phyloP scores from a whole-genome alignment of 257 asterid species.

The Salvia hispanica region DNA sequence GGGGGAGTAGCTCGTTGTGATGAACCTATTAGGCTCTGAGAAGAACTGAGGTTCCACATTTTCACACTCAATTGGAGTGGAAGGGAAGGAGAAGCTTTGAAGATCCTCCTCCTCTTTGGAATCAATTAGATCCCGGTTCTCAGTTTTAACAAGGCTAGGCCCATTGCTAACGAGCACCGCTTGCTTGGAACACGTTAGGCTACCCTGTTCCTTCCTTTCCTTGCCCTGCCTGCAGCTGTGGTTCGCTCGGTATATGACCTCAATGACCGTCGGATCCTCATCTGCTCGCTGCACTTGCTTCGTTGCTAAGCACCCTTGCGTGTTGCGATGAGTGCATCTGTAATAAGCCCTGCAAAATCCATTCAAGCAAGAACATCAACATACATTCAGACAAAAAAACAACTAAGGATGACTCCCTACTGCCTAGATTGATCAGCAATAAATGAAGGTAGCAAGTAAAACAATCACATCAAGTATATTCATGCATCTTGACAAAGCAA shows the following conservation, averaged over 20 bases:
- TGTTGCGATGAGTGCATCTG: slow-evolving; percentile 73
- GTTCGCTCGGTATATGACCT: slow-evolving; percentile 62
- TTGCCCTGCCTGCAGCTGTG: slow-evolving; percentile 58
- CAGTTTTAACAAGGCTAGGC: slow-evolving; percentile 34
- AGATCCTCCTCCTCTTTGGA: slow-evolving; percentile 27
- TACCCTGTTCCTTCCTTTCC: slow-evolving; percentile 28
- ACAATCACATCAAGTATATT: too few species aligned
- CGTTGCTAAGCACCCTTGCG: slow-evolving; percentile 82
- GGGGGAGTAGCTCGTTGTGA: slow-evolving; percentile 33
- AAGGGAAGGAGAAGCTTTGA: slow-evolving; percentile 48
- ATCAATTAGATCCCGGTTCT: slow-evolving; percentile 26
- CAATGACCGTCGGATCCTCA: slow-evolving; percentile 51
- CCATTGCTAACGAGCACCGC: slow-evolving; percentile 23
- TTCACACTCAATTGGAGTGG: slow-evolving; percentile 42
- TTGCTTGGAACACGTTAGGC: background rate
- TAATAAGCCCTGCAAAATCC: slow-evolving; percentile 65
- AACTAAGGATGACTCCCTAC: background rate
- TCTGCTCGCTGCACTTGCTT: slow-evolving; percentile 76
- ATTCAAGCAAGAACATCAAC: background rate
- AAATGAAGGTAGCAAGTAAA: too few species aligned
- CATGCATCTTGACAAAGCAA: slow-evolving; percentile 14
- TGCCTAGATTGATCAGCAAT: too few species aligned
- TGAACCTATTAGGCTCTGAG: slow-evolving; percentile 18
- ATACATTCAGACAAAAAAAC: slow-evolving; percentile 1
- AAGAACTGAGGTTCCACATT: slow-evolving; percentile 36